A percentile compares a stretch with the other conserved stretches of the same genome.
These are phyloP conservation scores for Achlya hypogyna DNA, from an alignment of 352 stramenopile genomes.

Conservation along the genomic window DNA sequence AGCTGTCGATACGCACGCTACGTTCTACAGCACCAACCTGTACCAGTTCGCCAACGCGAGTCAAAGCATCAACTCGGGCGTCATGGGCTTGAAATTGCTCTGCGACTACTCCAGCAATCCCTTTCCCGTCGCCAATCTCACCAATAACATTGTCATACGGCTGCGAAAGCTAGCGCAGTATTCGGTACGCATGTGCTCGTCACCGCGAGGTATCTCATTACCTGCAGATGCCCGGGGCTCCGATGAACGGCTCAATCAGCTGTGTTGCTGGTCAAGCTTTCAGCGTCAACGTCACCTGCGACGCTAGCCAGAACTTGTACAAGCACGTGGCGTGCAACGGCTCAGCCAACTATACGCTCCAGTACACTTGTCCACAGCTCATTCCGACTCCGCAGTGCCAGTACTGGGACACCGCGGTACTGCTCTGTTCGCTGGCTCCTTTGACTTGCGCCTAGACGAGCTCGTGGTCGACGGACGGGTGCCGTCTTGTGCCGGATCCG, in stretches of 20 bases:
- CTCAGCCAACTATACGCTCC: slow-evolving; percentile 33
- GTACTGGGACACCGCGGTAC: slow-evolving; percentile 39
- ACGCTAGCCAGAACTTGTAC: background rate
- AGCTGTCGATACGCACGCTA: background rate
- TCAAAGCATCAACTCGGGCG: background rate
- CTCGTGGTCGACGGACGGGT: slow-evolving; percentile 53
- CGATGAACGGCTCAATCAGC: background rate
- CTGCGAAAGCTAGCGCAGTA: slow-evolving; percentile 36
- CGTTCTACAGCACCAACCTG: background rate
- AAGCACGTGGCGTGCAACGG: slow-evolving; percentile 34
- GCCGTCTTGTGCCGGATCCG: slow-evolving; percentile 32
- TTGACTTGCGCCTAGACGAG: too few species aligned
- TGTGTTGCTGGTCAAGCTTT: background rate
- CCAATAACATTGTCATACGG: slow-evolving; percentile 37
- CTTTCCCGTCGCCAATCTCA: slow-evolving; percentile 25
- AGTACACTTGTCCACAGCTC: slow-evolving; percentile 39
- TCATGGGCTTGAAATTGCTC: background rate
- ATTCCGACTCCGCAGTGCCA: slow-evolving; percentile 32
- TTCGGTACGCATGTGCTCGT: background rate
- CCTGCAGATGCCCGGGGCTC: background rate
- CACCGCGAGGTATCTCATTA: background rate
- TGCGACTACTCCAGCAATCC: background rate
- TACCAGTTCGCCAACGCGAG: background rate
- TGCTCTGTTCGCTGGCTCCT: too few species aligned
- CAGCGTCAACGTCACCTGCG: background rate